Base-by-base conservation (phyloP, 2,329 filamentous ascomycete species). In the Aspergillus amoenus region DNA sequence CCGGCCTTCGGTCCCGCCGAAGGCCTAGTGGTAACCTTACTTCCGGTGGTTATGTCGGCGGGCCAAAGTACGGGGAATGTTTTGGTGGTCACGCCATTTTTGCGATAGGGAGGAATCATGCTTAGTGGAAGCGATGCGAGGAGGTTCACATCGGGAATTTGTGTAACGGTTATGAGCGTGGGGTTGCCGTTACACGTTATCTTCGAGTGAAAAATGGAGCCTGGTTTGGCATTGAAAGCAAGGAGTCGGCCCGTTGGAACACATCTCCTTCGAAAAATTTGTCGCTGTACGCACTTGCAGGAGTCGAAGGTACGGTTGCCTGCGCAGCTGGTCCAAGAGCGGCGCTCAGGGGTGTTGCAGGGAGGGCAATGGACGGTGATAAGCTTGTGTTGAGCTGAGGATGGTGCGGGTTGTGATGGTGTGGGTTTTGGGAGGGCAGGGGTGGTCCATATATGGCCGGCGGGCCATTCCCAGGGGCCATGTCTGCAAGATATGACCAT, bases 271-370 rank as follows among this genome's bases (percentile, higher is more conserved):
- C 75, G 61, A 81, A 81, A 56, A 79, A 79, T 34, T 74, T 74
- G 62, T 80, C 78, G 54, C 77, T 76, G 61, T 78, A 78, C 12
- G 76, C 75, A 64, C 73, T 79, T n/a, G 76, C 76, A 5, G 77
- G 77, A 0, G 77, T 78, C 3, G 84, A 90, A 4, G 91, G 89
- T 11, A 96, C 88, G 0, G 91, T 97, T 1, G 93, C 92, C 74
- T 96, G 92, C 54, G 92, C 90, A 18, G 93, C 93, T 5, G 93
- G 91, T 0, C 93, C 93, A 5, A 97, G 81, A 1, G 93, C 93
- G 15, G 92, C 93, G 66, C 90, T 94, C 60, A 96, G 83, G 7
- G 93, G 93, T 1, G 93, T 97, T 67, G 94, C 91, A 8, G 93
- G 92, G 39, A 92, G 76, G 11, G 83, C 80, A 9, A 82, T 77